Base-by-base conservation (phyloP, 2,329 filamentous ascomycete species). In the Davidsoniella neocaledoniae region DNA sequence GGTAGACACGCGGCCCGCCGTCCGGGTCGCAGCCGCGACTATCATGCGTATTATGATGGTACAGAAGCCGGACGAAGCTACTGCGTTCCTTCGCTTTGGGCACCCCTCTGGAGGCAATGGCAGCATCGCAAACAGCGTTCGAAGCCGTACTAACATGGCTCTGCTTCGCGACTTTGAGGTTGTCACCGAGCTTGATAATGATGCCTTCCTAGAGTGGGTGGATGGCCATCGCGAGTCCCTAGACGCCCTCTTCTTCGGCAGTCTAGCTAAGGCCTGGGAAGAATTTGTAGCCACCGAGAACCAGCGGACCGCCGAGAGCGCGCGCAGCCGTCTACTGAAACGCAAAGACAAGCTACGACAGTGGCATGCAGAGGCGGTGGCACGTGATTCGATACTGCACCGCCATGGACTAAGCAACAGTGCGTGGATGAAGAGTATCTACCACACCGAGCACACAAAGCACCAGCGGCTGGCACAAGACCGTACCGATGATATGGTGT, bases 391-490 rank as follows among this genome's bases (percentile, higher is more conserved):
- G 55, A 70, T 83, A 14, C 74, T 88, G 52, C 71, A 82, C 49
- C 79, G 79, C n/a, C 90, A 96, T 59, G 86, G 94, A 58, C 79
- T 84, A 56, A 83, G 86, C 0, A 90, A 91, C 50, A 81, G 77
- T 39, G 81, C 90, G 53, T 98, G 90, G 91, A 83, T 90, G 68
- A 86, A 88, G 57, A 96, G 94, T 58, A 94, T 98, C 39, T 91
- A 90, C 62, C 80, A 83, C 45, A 86, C 90, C 0, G 91, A 98
- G 61, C 82, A 91, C 56, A 76, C 90, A 60, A 96, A 94, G 61
- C 82, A 94, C 56, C 90, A 96, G 61, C 75, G 91, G 54, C 74
- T 85, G 14, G 67, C 87, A 49, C 91, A 98, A 63, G 93, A 98
- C 58, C 86, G 94, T 58, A 87, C 95, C 57, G 91, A 98, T 60